phyloP scores from a whole-genome alignment of 305 asterid genomes.

The Plantago rigida region DNA sequence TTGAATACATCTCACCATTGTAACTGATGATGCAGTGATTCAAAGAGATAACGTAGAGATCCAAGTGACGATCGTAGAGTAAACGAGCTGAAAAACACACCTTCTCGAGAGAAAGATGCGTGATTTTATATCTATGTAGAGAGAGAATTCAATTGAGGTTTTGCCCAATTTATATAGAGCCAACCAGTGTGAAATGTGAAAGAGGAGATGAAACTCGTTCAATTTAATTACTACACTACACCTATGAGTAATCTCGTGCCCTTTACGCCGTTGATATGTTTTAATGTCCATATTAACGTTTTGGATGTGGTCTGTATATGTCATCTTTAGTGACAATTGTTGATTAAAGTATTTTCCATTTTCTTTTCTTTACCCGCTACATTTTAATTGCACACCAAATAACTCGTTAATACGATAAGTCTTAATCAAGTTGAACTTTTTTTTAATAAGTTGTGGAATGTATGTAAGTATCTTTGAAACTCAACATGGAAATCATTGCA shows the following conservation, averaged over 20 bases:
- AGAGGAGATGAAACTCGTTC: slow-evolving; percentile 8
- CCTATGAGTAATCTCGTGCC: too few relatives aligned
- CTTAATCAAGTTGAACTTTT: too few relatives aligned
- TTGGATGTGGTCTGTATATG: background rate
- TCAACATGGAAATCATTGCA: too few relatives aligned
- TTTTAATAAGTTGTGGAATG: too few relatives aligned
- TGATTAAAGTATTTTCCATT: background rate
- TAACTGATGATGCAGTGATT: slow-evolving; percentile 37
- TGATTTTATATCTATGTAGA: slow-evolving; percentile 3
- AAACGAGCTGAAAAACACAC: slow-evolving; percentile 27
- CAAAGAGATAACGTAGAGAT: slow-evolving; percentile 27
- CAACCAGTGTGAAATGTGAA: slow-evolving; percentile 17
- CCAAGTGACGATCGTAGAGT: slow-evolving; percentile 23
- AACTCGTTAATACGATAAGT: too few relatives aligned
- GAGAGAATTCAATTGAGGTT: slow-evolving; percentile 23
- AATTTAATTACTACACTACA: too few relatives aligned
- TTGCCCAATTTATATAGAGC: slow-evolving; percentile 25
- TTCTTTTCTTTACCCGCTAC: background rate
- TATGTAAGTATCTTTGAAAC: too few relatives aligned
- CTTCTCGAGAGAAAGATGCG: slow-evolving; percentile 30
- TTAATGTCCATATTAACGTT: background rate
- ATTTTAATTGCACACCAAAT: background rate
- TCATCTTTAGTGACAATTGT: background rate
- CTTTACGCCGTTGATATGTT: background rate
- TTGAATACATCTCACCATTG: slow-evolving; percentile 59